Base-by-base conservation (phyloP, 345 rosid genomes). In the Brassica nigra region DNA sequence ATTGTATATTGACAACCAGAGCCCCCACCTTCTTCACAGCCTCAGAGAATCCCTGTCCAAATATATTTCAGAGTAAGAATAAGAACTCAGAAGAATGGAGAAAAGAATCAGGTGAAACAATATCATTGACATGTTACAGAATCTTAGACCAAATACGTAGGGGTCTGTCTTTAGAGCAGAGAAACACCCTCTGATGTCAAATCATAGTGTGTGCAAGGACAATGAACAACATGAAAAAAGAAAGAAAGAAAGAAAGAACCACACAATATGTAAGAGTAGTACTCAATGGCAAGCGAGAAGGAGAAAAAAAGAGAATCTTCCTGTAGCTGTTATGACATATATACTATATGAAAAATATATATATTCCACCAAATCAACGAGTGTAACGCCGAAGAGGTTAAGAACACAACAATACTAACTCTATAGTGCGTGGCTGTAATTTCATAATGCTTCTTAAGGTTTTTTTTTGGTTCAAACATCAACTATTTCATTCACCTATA, bases 1-100 rank as follows among this genome's bases (percentile, higher is more conserved):
- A 70, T 29, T 44, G 62, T 23, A 23, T 23, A 70, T 29, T 44
- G 62, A 57, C 75, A 75, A 64, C 73, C 68, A 76, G n/a, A 75
- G 64, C 70, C 77, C 57, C 76, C 58, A 81, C 71, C 75, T 15
- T 71, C 80, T 81, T 71, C 80, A 76, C 80, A 70, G 69, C 59
- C 71, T 58, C 79, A 75, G 77, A 76, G 74, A 65, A 64, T 15
- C 70, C 77, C 84, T 76, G 73, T 28, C 73, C 70, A 81, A 58
- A 65, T 42, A 65, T 31, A 57, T 42, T 57, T 70, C 62, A 70
- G 79, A 63, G 73, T 55, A 27, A 54, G 76, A 75, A 80, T 70
- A 76, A 75, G 72, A 20, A 69, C 71, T 28, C 16, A 36, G 72
- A 70, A 36, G 76, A 73, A 65, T 57, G 68, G 14, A 62, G 28